Evolutionary conservation across 1,284 basidiomycete genomes (phyloP).

Genomic region (Trametes versicolor): DNA sequence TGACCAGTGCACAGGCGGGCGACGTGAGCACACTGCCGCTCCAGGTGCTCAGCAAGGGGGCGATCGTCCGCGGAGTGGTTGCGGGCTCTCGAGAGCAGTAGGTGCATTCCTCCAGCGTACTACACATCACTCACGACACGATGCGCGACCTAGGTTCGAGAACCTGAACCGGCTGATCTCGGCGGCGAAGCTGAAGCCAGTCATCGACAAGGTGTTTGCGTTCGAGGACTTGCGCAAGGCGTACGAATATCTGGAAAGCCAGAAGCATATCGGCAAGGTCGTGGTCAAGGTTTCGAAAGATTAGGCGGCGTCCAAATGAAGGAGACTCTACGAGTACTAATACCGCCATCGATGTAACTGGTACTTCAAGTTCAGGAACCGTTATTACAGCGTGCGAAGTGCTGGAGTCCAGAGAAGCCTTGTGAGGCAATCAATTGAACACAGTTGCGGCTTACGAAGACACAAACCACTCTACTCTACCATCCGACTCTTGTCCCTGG

Average conservation of each 20-base stretch:
- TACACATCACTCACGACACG: not conserved
- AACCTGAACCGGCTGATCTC: slow-evolving; percentile 49
- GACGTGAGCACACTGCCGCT: slow-evolving; percentile 14
- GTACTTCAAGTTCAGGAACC: no score
- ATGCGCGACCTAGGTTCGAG: slow-evolving; percentile 41
- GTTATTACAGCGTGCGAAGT: no score
- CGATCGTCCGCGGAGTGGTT: slow-evolving; percentile 4
- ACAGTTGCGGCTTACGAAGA: no score
- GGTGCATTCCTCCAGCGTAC: not conserved
- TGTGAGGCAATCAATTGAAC: no score
- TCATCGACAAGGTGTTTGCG: slow-evolving; percentile 52
- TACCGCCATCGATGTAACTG: no score
- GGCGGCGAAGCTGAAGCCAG: slow-evolving; percentile 46
- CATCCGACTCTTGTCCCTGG: no score
- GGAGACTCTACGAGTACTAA: no score
- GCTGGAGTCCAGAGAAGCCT: no score
- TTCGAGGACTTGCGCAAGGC: slow-evolving; percentile 51
- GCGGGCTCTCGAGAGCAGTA: slow-evolving; percentile 17
- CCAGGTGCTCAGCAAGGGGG: slow-evolving; percentile 7
- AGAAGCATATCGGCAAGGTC: slow-evolving; percentile 49
- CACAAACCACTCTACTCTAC: no score
- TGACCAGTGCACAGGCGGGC: not conserved
- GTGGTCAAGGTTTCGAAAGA: slow-evolving; percentile 45
- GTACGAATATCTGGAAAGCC: slow-evolving; percentile 48
- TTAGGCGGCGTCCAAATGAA: no score